Percentiles rank a stretch among this genome's conserved stretches.
phyloP scores from a whole-genome alignment of 139 green algal species.

The Edaphochlamys debaryana region DNA sequence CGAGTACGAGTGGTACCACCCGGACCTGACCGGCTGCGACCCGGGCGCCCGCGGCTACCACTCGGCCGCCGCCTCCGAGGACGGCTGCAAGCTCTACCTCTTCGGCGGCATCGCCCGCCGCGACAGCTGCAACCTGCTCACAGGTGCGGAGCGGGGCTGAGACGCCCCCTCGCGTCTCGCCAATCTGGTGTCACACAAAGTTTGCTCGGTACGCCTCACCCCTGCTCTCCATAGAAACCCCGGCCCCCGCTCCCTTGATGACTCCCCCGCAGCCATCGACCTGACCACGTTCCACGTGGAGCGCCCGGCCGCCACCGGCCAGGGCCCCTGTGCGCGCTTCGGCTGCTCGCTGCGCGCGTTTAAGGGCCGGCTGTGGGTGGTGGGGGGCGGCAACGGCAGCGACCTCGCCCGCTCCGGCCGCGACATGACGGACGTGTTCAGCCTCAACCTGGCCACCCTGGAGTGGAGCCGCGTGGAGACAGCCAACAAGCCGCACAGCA shows the following conservation, averaged over 20 bases:
- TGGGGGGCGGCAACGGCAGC: constrained; percentile 41
- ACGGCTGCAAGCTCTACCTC: constrained; percentile 32
- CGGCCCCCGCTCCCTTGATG: background rate
- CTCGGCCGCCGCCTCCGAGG: constrained; percentile 28
- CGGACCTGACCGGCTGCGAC: constrained; percentile 13
- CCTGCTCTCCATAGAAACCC: background rate
- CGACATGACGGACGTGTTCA: constrained; percentile 31
- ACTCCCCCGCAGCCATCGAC: constrained; percentile 39
- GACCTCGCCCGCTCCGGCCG: constrained; percentile 40
- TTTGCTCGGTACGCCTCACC: too few species aligned
- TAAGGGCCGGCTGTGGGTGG: constrained; percentile 40
- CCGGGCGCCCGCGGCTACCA: constrained; percentile 44
- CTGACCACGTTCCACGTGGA: background rate
- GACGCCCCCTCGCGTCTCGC: too few species aligned
- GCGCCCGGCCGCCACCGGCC: constrained; percentile 4
- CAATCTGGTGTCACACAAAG: background rate
- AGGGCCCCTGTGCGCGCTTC: constrained; percentile 34
- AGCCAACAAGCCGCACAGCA: constrained; percentile 25
- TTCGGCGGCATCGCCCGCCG: constrained; percentile 42
- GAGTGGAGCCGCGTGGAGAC: constrained; percentile 14
- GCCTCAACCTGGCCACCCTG: constrained; percentile 28
- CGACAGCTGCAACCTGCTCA: constrained; percentile 1
- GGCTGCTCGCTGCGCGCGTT: constrained; percentile 36
- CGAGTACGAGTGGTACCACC: constrained; percentile 45
- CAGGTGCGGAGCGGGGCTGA: constrained; percentile 34